Conservation (phyloP, 2,329 filamentous ascomycete genomes). For the Phyllosticta ampelicida region DNA sequence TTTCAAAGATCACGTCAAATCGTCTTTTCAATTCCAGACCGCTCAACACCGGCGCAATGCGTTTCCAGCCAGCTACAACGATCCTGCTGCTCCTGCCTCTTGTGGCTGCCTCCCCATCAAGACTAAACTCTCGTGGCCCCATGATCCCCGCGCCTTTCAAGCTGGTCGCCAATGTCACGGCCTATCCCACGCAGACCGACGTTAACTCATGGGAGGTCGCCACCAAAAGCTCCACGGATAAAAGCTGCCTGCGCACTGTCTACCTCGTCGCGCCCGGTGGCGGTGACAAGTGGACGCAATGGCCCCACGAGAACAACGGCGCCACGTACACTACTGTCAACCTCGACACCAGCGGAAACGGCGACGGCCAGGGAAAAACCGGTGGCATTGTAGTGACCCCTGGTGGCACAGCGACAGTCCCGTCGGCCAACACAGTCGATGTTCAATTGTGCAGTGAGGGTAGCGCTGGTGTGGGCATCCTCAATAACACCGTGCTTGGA, state of each 20-base stretch:
- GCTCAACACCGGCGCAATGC: background rate
- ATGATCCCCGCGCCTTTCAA: background rate
- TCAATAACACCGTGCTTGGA: background rate
- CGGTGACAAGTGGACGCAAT: background rate
- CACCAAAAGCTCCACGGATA: background rate
- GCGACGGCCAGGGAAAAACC: background rate
- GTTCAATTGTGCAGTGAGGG: slow-evolving; percentile 1
- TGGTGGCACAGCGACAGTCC: slow-evolving; percentile 11
- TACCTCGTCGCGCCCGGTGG: background rate
- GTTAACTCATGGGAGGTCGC: background rate
- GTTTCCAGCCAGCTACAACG: background rate
- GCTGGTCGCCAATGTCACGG: background rate
- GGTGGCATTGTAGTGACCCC: slow-evolving; percentile 9
- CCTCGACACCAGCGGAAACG: background rate
- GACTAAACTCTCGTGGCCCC: background rate
- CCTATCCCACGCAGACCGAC: background rate
- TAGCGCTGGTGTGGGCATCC: slow-evolving; percentile 1
- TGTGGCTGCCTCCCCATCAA: background rate
- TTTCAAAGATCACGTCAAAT: background rate
- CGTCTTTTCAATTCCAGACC: background rate
- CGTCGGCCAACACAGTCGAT: slow-evolving; percentile 3
- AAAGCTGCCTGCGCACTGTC: background rate
- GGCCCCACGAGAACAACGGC: background rate
- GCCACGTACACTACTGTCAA: background rate
- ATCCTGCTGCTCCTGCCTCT: background rate